Base-by-base conservation (phyloP, 2,329 filamentous ascomycete species). In the Calonectria naviculata region DNA sequence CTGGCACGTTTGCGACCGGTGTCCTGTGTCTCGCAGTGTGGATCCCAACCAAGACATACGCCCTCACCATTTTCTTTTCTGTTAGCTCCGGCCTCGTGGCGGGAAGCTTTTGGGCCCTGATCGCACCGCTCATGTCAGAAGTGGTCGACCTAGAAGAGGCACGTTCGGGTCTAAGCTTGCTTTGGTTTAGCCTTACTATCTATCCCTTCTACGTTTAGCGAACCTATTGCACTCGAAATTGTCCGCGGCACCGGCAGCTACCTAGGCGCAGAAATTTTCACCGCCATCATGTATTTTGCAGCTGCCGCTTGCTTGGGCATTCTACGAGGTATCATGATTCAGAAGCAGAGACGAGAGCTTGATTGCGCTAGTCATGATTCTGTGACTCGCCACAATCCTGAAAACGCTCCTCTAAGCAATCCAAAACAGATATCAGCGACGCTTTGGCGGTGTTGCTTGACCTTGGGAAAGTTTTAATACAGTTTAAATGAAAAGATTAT, bases 201-300 rank as follows among this genome's bases (percentile, higher is more conserved):
- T n/a, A n/a, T 95, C 10, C 94, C 94, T 0, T 89, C 90, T 13
- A 94, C 92, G 0, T 95, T 92, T 74, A 88, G 90, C 38, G 90
- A 92, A 74, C 89, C 89, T 2, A 93, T 93, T 74, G 92, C 87
- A 4, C 81, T 93, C 42, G 84, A 89, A 64, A 87, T 93, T 74
- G 81, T 76, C 64, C 81, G 19, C 77, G 85, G 41, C 28, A 84
- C 82, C 0, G 81, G 83, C 31, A 86, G 86, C 21, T 91, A 90
- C 68, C 80, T 89, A 3, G 80, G 87, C 12, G 85, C 87, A 0
- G 87, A 91, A 77, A 75, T 93, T 1, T 93, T 93, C 72, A 87
- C 88, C 0, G 91, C 89, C 2, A 83, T 89, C 70, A 88, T 92
- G 84, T 93, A 89, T 74, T 78, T 93, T 24, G 86, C 83, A 2